Base-by-base conservation (phyloP, 2,329 filamentous ascomycete genomes). In the Claviceps arundinis region DNA sequence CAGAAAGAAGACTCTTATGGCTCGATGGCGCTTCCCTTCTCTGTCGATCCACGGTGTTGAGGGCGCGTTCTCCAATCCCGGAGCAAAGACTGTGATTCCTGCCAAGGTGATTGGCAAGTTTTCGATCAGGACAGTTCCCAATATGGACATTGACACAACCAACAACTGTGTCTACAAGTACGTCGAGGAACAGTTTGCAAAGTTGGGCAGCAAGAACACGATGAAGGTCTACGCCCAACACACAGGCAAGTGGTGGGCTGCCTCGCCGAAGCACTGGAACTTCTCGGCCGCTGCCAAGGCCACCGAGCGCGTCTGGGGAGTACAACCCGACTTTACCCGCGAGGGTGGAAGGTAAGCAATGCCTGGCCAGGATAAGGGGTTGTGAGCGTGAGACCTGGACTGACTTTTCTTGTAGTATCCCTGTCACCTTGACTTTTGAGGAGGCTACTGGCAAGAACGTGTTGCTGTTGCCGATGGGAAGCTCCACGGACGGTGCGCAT, bases 71-170 rank as follows among this genome's bases (percentile, higher is more conserved):
- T 91, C 87, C 45, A 85, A 87, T 2, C 86, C 90, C 5, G 93
- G 93, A 47, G 93, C 90, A 53, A 98, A 98, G 80, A 98, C 93
- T 1, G 93, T 98, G 62, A 98, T 98, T 61, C 93, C 93, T 3
- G 91, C 93, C 64, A 96, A 96, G 76, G 93, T 98, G 53, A 87
- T 85, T 63, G 93, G 93, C 71, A 98, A 98, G 74, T 98, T 98
- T 76, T 95, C 88, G 49, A 96, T 98, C 72, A 84, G 93, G 60
- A 97, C 90, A 38, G 93, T 98, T 22, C 93, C 93, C 50, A 82
- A 98, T 73, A 98, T 98, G 93, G 87, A 96, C 67, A 89, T 89
- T 61, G 83, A 89, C 52, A 81, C 84, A 64, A 94, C 95, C 63
- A 94, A 95, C 72, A 78, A 82, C 65, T 77, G 85, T 45, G 91